These are phyloP conservation scores for Domatiomyces catenatus DNA, from an alignment of 2,329 filamentous ascomycete species.

Conservation along the genomic window DNA sequence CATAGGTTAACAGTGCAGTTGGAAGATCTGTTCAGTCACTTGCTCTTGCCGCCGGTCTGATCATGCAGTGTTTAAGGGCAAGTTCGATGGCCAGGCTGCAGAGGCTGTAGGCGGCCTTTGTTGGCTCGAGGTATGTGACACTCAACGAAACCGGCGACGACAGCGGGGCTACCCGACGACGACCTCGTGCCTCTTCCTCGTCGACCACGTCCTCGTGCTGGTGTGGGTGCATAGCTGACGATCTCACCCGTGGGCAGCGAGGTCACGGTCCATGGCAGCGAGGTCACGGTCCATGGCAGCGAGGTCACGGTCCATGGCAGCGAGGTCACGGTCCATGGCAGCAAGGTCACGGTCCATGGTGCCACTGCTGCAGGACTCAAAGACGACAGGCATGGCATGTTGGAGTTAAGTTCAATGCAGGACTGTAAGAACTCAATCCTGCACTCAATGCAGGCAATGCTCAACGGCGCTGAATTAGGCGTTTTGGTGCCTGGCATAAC, in stretches of 20 bases:
- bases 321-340: too few species aligned
- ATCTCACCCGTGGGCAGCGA: slow-evolving; percentile 10
- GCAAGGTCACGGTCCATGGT: too few species aligned
- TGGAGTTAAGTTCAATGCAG: too few species aligned
- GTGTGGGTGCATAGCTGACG: slow-evolving; percentile 7
- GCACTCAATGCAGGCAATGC: too few species aligned
- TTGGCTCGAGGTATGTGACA: slow-evolving; percentile 10
- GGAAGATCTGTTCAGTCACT: background rate
- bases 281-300: slow-evolving; percentile 8
- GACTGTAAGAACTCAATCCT: too few species aligned
- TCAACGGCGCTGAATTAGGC: too few species aligned
- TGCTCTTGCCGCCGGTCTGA: slow-evolving; percentile 1
- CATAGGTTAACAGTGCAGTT: too few species aligned
- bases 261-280: slow-evolving; percentile 12
- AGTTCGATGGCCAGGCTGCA: slow-evolving; percentile 9
- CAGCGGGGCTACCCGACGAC: background rate
- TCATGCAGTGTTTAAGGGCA: slow-evolving; percentile 9
- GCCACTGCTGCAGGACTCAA: too few species aligned
- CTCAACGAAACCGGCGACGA: too few species aligned
- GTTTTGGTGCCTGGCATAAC: too few species aligned
- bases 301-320: slow-evolving; percentile 8
- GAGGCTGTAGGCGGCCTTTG: slow-evolving; percentile 4
- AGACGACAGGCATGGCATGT: slow-evolving; percentile 14
- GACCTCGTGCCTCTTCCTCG: slow-evolving; percentile 12
- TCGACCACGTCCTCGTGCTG: slow-evolving; percentile 8